These are phyloP conservation scores for maize (Zea mays) DNA, from an alignment of 176 grass and related monocot species.

Conservation along the genomic window Zm-B73-REFERENCE-NAM-5.0 NC_050100.1:20119001-20119500, in stretches of 20 bases:
- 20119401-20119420: not conserved
- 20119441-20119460: not conserved
- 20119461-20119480: not conserved
- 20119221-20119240: not conserved
- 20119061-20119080: not conserved
- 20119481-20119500: not conserved
- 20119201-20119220: not conserved
- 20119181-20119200: not conserved
- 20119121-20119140: not conserved
- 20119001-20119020: constrained; percentile 44
- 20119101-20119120: not conserved
- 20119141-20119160: not conserved
- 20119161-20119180: not conserved
- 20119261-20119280: not conserved
- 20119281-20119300: not conserved
- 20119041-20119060: not conserved
- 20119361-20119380: not conserved
- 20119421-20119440: not conserved
- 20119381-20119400: constrained; percentile 14
- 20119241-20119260: not conserved
- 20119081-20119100: not conserved
- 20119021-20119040: constrained; percentile 41
- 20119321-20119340: not conserved
- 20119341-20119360: not conserved
- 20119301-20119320: not conserved